Evolutionary conservation across 2,329 filamentous ascomycete species (phyloP).

Genomic region (Epichloe brachyelytri): DNA sequence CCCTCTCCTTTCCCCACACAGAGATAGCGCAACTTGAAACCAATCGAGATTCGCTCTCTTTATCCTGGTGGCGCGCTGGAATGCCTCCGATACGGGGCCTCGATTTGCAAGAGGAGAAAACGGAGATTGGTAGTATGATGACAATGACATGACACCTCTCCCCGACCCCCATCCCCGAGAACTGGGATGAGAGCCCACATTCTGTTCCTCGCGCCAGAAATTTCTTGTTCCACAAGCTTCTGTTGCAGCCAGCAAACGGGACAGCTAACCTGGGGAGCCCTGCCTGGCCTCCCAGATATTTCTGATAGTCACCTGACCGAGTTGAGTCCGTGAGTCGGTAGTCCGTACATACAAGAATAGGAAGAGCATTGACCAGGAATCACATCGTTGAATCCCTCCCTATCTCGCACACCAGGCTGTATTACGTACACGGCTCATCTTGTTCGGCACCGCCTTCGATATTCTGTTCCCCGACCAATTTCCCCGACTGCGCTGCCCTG

Average conservation of each 20-base stretch:
- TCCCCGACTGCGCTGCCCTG: neutral
- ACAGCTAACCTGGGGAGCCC: neutral
- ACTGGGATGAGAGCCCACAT: too few species aligned
- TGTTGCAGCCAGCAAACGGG: too few species aligned
- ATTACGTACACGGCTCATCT: neutral
- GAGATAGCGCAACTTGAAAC: constrained; percentile 6
- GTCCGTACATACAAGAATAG: neutral
- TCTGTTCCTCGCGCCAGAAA: too few species aligned
- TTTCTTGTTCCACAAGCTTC: too few species aligned
- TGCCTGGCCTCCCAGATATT: neutral
- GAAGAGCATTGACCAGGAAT: neutral
- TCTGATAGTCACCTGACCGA: constrained; percentile 1
- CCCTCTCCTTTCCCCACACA: constrained; percentile 2
- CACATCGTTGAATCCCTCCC: too few species aligned
- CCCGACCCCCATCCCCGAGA: too few species aligned
- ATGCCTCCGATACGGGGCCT: constrained; percentile 11
- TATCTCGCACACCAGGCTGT: too few species aligned
- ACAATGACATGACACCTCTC: too few species aligned
- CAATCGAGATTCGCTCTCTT: constrained; percentile 1
- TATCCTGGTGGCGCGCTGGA: constrained; percentile 5
- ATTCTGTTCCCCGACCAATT: neutral
- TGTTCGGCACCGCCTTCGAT: neutral
- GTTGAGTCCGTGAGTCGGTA: neutral
- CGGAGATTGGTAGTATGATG: too few species aligned
- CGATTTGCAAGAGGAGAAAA: too few species aligned